These are phyloP conservation scores for Penicillium griseofulvum DNA, from an alignment of 2,329 filamentous ascomycete species.

Conservation along the genomic window DNA sequence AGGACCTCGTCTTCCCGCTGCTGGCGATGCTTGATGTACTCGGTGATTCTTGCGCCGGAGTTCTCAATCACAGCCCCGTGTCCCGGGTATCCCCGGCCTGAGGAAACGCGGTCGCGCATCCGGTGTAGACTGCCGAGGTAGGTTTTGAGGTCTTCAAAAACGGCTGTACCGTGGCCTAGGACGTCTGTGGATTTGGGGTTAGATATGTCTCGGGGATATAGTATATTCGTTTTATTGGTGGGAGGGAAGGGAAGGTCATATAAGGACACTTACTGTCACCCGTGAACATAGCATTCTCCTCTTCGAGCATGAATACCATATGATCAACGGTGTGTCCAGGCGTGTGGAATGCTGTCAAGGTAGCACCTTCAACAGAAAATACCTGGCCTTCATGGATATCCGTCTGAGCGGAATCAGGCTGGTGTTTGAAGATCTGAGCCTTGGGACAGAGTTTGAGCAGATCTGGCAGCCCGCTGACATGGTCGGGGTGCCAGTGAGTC, in stretches of 20 bases:
- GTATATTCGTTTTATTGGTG: neutral
- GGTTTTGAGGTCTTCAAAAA: slow-evolving; percentile 71
- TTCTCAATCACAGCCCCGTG: slow-evolving; percentile 79
- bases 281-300: slow-evolving; percentile 81
- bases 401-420: slow-evolving; percentile 52
- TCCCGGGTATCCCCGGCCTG: slow-evolving; percentile 75
- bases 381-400: slow-evolving; percentile 57
- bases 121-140: slow-evolving; percentile 68
- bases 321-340: slow-evolving; percentile 83
- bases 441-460: slow-evolving; percentile 63
- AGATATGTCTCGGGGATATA: neutral
- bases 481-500: slow-evolving; percentile 92
- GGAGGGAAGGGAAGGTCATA: neutral
- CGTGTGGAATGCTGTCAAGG: slow-evolving; percentile 63
- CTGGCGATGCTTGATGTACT: slow-evolving; percentile 80
- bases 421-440: slow-evolving; percentile 64
- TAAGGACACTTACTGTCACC: slow-evolving; percentile 62
- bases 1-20: slow-evolving; percentile 77
- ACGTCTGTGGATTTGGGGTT: slow-evolving; percentile 54
- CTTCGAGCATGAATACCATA: slow-evolving; percentile 71
- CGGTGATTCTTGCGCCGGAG: slow-evolving; percentile 66
- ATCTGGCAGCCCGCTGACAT: slow-evolving; percentile 72
- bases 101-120: slow-evolving; percentile 59
- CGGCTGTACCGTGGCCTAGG: slow-evolving; percentile 79
- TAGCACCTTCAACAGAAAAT: slow-evolving; percentile 55